Evolutionary conservation across 768 basidiomycete species (phyloP), one percentile per base, ranked within the genome.

Genomic region (Leccinum longicurvipes): DNA sequence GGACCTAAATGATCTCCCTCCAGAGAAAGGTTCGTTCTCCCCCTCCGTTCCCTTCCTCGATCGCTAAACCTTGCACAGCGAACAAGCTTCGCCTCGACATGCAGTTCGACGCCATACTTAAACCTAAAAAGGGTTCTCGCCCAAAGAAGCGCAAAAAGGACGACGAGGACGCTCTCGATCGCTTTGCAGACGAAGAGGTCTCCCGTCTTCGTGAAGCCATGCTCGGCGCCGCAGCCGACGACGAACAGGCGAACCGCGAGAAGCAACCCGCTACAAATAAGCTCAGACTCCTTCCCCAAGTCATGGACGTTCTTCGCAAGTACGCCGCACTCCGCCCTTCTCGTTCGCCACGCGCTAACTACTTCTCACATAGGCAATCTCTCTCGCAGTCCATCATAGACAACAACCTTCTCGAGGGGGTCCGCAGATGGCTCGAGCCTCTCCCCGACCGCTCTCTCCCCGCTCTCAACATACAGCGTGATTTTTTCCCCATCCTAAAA

Each of bases 251-350:
- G 6, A 96, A 96, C 70, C 74, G 79, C 49, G 85, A 87, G 31
- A 91, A 89, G 63, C 66, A 84, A 11, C 94, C 95, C 0, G 97
- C 94, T 11, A 82, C 84, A 11, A 78, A 84, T 41, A 99, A 99
- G 73, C 81, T 98, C 29, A 82, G 78, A 53, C 77, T 94, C 66
- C 78, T 99, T 27, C 84, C 86, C n/a, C 86, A 91, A 61, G 96
- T 96, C 24, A 89, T 97, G 84, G 89, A 91, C 12, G 86, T 91
- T 4, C 79, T 99, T 54, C 88, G 93, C 73, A 98, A 95, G 96
- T 96, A 66, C 52, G 87, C 29, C 21, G 0, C 47, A 41, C 15
- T 2, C 11, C 3, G 4, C 23, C 6, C 4, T 17, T 25, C 9
- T 19, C n/a, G 14, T 24, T n/a, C 1, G 9, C 14, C 12, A 1